Conservation (phyloP, 345 rosid species). For the Camelina neglecta region DNA sequence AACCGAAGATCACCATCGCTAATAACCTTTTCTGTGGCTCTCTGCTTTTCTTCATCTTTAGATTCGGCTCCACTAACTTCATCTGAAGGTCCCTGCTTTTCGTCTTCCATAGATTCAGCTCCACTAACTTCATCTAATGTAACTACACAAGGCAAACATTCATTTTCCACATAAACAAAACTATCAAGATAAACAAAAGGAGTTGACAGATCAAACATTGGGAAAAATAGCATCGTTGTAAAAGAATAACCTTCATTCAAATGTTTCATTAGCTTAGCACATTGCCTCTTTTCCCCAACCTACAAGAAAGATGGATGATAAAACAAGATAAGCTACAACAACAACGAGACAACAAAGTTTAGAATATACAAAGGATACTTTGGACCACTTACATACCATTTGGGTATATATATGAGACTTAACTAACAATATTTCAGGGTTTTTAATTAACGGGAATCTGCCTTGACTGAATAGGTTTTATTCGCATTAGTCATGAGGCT, state of each 20-base stretch:
- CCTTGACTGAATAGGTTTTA: background rate
- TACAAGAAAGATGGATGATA: background rate
- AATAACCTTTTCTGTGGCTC: slow-evolving; percentile 43
- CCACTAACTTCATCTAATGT: slow-evolving; percentile 13
- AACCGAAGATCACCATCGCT: slow-evolving; percentile 39
- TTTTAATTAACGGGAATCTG: no score
- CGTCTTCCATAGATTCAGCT: background rate
- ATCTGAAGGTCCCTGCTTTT: background rate
- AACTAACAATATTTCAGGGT: background rate
- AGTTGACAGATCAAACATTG: background rate
- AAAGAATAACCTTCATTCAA: background rate
- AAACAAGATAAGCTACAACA: background rate
- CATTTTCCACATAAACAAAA: background rate
- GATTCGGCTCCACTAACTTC: background rate
- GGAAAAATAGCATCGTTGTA: background rate
- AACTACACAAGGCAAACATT: background rate
- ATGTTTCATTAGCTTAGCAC: slow-evolving; percentile 31
- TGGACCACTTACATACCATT: background rate
- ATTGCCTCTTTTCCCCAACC: slow-evolving; percentile 36
- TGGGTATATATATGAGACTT: background rate
- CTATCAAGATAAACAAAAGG: background rate
- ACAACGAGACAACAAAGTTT: background rate
- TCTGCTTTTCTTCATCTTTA: slow-evolving; percentile 11
- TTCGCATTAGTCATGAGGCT: background rate
- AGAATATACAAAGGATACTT: background rate